Evolutionary conservation across 345 rosid species (phyloP).

Genomic region (Noccaea bulbosa): DNA sequence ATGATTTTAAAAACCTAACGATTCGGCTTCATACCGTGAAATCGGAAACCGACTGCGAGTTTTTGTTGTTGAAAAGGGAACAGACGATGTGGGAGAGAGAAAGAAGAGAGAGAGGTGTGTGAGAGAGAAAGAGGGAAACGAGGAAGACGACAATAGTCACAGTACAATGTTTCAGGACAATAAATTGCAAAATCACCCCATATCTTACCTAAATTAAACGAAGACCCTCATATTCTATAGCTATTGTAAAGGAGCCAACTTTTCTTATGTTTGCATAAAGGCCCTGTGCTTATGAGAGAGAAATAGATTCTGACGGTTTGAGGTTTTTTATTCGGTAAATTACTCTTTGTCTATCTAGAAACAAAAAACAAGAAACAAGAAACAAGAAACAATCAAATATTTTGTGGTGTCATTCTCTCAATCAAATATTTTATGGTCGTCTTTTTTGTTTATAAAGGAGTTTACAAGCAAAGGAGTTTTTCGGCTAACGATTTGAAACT

Average conservation of each 20-base stretch:
- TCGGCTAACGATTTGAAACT: no score
- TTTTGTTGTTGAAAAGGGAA: not conserved
- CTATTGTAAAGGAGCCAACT: not conserved
- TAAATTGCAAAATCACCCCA: not conserved
- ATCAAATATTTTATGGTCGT: not conserved
- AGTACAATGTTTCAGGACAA: no score
- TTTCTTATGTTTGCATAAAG: not conserved
- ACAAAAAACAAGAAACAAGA: no score
- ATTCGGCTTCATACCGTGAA: constrained; percentile 15
- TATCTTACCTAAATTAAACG: not conserved
- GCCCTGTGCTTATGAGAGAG: not conserved
- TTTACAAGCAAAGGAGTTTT: no score
- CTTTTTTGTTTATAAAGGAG: not conserved
- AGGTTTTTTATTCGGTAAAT: no score
- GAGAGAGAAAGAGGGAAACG: not conserved
- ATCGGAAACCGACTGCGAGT: constrained; percentile 8
- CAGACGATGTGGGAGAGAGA: constrained; percentile 23
- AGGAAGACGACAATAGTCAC: constrained; percentile 21
- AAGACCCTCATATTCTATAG: not conserved
- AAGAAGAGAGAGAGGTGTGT: not conserved
- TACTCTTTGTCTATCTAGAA: no score
- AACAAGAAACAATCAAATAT: no score
- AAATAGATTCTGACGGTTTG: no score
- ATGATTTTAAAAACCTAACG: not conserved
- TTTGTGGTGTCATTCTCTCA: not conserved